A percentile compares a stretch with the other conserved stretches of the same genome.
Conservation (phyloP, 75 land plant species). For the Picea sitchensis region DNA sequence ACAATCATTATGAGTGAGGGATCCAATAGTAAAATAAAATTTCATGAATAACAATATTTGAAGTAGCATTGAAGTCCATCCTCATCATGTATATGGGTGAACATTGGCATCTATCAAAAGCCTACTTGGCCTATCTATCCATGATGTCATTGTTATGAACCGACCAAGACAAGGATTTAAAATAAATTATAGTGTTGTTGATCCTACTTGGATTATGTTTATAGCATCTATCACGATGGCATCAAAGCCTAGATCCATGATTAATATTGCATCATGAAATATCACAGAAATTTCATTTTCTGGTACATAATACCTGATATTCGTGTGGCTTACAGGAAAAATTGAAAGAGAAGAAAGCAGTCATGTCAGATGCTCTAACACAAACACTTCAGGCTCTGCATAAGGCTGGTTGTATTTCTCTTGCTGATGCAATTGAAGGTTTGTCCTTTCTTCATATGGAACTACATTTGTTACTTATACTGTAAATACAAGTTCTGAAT, state of each 20-base stretch:
- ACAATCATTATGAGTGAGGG: background rate
- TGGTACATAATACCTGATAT: background rate
- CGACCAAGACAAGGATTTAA: background rate
- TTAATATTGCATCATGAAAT: background rate
- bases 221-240: background rate
- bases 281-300: background rate
- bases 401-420: constrained; percentile 33
- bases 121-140: background rate
- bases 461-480: too few relatives aligned
- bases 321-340: constrained; percentile 25
- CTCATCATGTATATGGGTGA: background rate
- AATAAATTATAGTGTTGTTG: background rate
- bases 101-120: background rate
- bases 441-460: background rate
- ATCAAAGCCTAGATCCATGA: background rate
- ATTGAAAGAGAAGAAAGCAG: constrained; percentile 47
- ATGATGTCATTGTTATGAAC: background rate
- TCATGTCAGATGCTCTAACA: constrained; percentile 39
- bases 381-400: constrained; percentile 35
- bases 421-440: constrained; percentile 46
- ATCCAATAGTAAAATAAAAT: background rate
- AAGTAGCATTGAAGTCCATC: background rate
- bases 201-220: background rate
- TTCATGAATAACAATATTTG: background rate
- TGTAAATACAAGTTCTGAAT: too few relatives aligned